phyloP scores from a whole-genome alignment of 163 green algal species.

The Chlorella variabilis region DNA sequence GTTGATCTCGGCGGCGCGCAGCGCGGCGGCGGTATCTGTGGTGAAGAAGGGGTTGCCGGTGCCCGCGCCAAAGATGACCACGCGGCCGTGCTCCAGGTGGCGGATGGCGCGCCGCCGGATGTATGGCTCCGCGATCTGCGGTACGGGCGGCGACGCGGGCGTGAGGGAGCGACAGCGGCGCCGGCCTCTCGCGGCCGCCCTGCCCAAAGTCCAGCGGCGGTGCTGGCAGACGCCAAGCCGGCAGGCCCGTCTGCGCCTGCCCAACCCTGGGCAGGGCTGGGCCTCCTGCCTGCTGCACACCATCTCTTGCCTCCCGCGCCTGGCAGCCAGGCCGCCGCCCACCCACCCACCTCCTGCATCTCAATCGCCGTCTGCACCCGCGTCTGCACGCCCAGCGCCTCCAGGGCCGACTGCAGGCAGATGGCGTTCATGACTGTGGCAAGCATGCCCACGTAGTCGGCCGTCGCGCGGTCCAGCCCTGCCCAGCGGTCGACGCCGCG shows the following conservation, averaged over 20 bases:
- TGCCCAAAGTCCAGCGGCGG: too few species aligned
- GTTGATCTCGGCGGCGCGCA: conserved; percentile 94
- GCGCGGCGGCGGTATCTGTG: conserved; percentile 95
- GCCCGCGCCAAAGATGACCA: conserved; percentile 97
- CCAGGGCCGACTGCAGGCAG: conserved; percentile 88
- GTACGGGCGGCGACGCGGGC: too few species aligned
- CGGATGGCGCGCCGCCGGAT: conserved; percentile 93
- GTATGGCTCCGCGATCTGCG: conserved; percentile 96
- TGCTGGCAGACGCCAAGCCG: too few species aligned
- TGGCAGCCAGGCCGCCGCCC: too few species aligned
- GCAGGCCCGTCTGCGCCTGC: too few species aligned
- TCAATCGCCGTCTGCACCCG: conserved; percentile 96
- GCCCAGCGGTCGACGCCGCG: conserved; percentile 86
- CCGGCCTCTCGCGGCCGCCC: too few species aligned
- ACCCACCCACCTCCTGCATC: conserved; percentile 63
- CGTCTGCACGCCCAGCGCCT: conserved; percentile 83
- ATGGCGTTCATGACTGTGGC: conserved; percentile 98
- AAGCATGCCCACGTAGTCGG: conserved; percentile 98
- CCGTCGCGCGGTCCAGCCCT: conserved; percentile 90
- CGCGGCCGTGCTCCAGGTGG: conserved; percentile 92
- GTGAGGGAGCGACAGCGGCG: too few species aligned
- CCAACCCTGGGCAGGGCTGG: too few species aligned
- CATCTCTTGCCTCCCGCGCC: too few species aligned
- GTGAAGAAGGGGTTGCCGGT: conserved; percentile 99
- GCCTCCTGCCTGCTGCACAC: too few species aligned